phyloP scores from a whole-genome alignment of 2,329 filamentous ascomycete species.

The Botrytis fabae region DNA sequence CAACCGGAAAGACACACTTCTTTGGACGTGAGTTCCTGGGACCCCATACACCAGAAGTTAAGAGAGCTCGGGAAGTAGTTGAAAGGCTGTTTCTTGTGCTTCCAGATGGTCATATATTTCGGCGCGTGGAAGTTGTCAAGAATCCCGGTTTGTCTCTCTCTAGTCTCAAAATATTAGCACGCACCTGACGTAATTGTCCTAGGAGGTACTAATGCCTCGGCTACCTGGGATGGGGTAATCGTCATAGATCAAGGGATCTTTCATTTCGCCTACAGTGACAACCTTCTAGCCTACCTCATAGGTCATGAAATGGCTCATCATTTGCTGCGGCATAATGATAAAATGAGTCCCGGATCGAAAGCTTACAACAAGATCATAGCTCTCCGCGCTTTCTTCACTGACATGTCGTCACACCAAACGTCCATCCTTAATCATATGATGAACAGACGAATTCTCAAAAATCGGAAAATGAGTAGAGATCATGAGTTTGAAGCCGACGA shows the following conservation, averaged over 20 bases:
- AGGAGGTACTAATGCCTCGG: neutral
- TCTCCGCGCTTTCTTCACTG: neutral
- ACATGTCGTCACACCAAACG: neutral
- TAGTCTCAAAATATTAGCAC: neutral
- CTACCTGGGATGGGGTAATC: neutral
- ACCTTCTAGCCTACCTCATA: neutral
- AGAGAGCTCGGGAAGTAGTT: neutral
- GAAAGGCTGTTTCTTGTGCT: neutral
- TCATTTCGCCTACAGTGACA: neutral
- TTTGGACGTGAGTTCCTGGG: neutral
- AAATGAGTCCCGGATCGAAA: fast-evolving
- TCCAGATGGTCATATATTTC: neutral
- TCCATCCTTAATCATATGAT: fast-evolving
- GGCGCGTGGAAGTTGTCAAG: neutral
- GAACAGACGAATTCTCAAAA: neutral
- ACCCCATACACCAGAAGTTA: neutral
- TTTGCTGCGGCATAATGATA: neutral
- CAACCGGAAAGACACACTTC: neutral
- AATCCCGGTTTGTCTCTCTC: neutral
- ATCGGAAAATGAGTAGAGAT: neutral
- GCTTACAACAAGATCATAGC: fast-evolving
- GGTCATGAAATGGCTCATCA: conserved; percentile 11
- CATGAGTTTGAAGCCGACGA: neutral
- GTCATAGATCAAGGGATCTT: neutral
- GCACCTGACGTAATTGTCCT: neutral